A percentile compares a stretch with the other conserved stretches of the same genome.
phyloP scores from a whole-genome alignment of 352 stramenopile species.

The Globisporangium camurandrum region DNA sequence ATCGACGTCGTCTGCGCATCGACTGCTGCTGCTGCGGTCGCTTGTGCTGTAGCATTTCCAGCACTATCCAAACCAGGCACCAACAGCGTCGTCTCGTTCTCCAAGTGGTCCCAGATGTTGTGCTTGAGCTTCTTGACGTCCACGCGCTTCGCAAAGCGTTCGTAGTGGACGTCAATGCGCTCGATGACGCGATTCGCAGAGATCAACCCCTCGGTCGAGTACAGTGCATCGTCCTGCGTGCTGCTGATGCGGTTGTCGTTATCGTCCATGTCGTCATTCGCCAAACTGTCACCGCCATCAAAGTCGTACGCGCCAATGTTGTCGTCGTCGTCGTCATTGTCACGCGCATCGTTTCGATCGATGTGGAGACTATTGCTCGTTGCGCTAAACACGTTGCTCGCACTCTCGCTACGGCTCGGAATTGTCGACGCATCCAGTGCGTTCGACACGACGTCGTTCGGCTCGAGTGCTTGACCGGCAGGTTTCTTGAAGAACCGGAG shows the following conservation, averaged over 20 bases:
- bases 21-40: conserved; percentile 3
- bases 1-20: conserved; percentile 9
- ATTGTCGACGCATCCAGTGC: conserved; percentile 12
- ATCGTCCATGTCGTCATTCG: conserved; percentile 8
- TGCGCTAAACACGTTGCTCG: conserved; percentile 6
- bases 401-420: conserved; percentile 28
- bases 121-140: conserved; percentile 96
- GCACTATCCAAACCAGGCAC: conserved; percentile 9
- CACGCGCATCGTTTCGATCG: neutral
- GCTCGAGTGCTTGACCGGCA: conserved; percentile 1
- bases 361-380: neutral
- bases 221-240: conserved; percentile 34
- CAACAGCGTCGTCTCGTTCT: conserved; percentile 31
- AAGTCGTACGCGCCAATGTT: conserved; percentile 5
- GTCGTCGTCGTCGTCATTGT: neutral
- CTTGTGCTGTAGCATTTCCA: neutral
- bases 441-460: conserved; percentile 13
- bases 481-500: conserved; percentile 51
- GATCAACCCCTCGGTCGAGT: conserved; percentile 57
- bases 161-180: conserved; percentile 92
- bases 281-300: neutral
- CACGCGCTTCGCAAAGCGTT: conserved; percentile 93
- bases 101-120: conserved; percentile 89
- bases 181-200: conserved; percentile 90
- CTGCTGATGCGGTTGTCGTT: too few relatives aligned